Percentiles rank a stretch among this genome's conserved stretches.
These are phyloP conservation scores for Myxozyma mucilagina DNA, from an alignment of 805 yeast genomes.

Conservation along the genomic window DNA sequence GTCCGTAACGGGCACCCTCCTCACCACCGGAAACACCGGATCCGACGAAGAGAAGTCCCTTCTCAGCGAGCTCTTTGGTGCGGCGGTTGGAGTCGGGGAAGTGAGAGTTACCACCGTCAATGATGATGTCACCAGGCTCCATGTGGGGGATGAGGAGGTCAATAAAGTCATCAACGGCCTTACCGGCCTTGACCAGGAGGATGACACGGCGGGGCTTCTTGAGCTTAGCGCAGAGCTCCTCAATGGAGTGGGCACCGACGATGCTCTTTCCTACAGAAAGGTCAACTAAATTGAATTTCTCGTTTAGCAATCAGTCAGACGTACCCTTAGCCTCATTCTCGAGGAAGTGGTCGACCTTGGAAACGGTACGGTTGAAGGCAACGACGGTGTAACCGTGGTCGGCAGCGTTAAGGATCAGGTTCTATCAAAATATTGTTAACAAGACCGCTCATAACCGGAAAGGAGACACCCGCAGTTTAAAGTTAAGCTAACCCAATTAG, in stretches of 20 bases:
- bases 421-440: constrained; percentile 43
- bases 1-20: constrained; percentile 99
- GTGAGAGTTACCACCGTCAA: constrained; percentile 99
- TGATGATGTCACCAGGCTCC: constrained; percentile 96
- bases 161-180: constrained; percentile 89
- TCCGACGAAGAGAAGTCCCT: constrained; percentile 92
- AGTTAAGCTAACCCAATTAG: constrained; percentile 3
- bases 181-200: constrained; percentile 93
- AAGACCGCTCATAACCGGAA: not conserved
- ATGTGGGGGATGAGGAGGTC: constrained; percentile 83
- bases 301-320: not conserved
- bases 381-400: constrained; percentile 96
- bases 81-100: constrained; percentile 99
- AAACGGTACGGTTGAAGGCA: constrained; percentile 96
- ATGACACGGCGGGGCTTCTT: constrained; percentile 97
- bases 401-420: constrained; percentile 94
- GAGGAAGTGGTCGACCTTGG: constrained; percentile 92
- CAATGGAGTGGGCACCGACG: constrained; percentile 90
- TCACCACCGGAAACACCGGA: constrained; percentile 99
- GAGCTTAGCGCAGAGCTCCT: constrained; percentile 81
- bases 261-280: constrained; percentile 61
- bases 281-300: not conserved
- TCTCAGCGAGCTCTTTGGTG: constrained; percentile 77
- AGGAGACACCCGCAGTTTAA: constrained; percentile 6
- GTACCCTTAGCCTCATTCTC: constrained; percentile 91